Conservation (phyloP, 2,329 filamentous ascomycete genomes). For the Exophiala viscosa region DNA sequence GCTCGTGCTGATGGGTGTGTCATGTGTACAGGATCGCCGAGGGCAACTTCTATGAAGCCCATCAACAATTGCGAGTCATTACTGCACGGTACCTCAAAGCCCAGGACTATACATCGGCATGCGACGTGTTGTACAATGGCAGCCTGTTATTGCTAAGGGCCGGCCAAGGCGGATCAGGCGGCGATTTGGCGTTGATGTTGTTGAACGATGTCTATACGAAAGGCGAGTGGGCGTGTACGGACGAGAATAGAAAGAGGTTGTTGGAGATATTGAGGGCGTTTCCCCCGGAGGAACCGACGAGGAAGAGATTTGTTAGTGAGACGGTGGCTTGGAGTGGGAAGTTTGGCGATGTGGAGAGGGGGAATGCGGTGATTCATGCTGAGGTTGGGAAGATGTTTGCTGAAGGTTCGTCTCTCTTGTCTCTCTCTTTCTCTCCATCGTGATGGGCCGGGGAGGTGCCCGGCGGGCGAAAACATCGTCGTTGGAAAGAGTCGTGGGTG, state of each 20-base stretch:
- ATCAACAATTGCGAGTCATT: constrained; percentile 95
- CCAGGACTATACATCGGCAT: constrained; percentile 71
- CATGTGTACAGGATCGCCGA: constrained; percentile 83
- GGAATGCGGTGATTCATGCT: constrained; percentile 92
- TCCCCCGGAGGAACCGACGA: constrained; percentile 75
- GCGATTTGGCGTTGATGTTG: constrained; percentile 81
- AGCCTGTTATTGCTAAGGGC: constrained; percentile 82
- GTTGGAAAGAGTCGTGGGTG: too few species aligned
- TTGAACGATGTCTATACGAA: constrained; percentile 89
- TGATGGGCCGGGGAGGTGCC: too few species aligned
- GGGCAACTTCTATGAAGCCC: constrained; percentile 94
- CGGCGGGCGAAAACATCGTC: too few species aligned
- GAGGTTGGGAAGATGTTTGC: constrained; percentile 83
- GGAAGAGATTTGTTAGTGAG: constrained; percentile 88
- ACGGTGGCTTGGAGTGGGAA: constrained; percentile 84
- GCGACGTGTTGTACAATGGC: constrained; percentile 80
- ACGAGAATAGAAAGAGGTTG: constrained; percentile 52
- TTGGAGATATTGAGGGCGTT: constrained; percentile 79
- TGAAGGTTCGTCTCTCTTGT: constrained; percentile 58
- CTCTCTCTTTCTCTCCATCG: too few species aligned
- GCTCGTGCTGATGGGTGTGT: too few species aligned
- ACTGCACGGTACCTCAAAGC: constrained; percentile 86
- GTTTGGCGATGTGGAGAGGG: constrained; percentile 73
- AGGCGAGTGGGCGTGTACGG: constrained; percentile 72
- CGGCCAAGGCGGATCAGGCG: constrained; percentile 89